Conservation (phyloP, 2,329 filamentous ascomycete genomes). For the Alternaria conjuncta region DNA sequence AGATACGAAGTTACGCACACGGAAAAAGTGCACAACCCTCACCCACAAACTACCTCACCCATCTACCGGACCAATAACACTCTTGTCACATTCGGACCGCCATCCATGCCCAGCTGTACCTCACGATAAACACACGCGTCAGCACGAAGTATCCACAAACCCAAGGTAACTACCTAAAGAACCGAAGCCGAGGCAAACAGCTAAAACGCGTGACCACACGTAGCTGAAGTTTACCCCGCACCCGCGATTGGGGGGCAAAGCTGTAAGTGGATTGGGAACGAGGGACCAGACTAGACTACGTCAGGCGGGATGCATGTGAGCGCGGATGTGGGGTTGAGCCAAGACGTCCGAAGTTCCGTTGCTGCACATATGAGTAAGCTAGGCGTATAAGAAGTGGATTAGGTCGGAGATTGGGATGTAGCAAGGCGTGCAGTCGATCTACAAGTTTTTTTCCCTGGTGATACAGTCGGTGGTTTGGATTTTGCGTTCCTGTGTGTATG, state of each 20-base stretch:
- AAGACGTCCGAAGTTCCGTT: not conserved
- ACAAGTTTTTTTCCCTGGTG: not conserved
- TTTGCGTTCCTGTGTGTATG: not conserved
- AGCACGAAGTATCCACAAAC: not conserved
- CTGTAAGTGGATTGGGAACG: not conserved
- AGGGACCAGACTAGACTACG: not conserved
- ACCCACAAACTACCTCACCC: not conserved
- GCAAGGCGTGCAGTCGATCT: not conserved
- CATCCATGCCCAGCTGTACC: not conserved
- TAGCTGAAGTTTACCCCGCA: constrained; percentile 6
- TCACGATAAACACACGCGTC: not conserved
- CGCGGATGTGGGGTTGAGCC: not conserved
- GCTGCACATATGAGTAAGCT: not conserved
- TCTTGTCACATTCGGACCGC: not conserved
- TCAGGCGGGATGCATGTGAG: not conserved
- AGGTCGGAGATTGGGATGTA: not conserved
- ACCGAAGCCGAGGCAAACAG: not conserved
- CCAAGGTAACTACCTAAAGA: not conserved
- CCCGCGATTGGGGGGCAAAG: constrained; percentile 6
- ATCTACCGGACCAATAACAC: not conserved
- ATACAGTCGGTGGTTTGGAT: not conserved
- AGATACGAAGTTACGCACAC: not conserved
- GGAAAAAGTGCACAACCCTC: not conserved
- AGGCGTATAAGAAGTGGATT: not conserved
- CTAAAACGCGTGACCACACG: not conserved